These are phyloP conservation scores for Spergularia bocconei DNA, from an alignment of 148 eudicot species.

Conservation along the genomic window DNA sequence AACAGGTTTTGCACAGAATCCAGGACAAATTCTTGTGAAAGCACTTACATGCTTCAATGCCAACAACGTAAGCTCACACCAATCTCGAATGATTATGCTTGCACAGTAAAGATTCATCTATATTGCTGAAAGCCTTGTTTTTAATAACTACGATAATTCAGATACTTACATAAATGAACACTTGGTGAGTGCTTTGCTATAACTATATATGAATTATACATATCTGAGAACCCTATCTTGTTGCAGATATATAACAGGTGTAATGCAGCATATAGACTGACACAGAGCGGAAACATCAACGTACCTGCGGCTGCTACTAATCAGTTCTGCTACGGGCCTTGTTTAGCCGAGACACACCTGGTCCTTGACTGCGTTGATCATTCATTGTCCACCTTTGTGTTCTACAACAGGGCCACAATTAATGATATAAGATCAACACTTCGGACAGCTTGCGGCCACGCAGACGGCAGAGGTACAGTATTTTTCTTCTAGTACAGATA, in stretches of 20 bases:
- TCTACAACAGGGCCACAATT: slow-evolving; percentile 55
- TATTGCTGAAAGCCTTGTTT: too few species aligned
- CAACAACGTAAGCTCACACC: slow-evolving; percentile 33
- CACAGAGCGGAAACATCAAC: slow-evolving; percentile 48
- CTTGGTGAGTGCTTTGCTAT: too few species aligned
- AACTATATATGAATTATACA: too few species aligned
- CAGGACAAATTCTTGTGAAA: slow-evolving; percentile 26
- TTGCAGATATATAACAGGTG: slow-evolving; percentile 52
- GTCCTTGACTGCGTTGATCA: slow-evolving; percentile 48
- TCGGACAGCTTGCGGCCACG: slow-evolving; percentile 44
- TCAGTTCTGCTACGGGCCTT: slow-evolving; percentile 55
- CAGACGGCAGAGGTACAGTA: slow-evolving; percentile 36
- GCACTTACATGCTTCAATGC: slow-evolving; percentile 46
- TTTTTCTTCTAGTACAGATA: not conserved
- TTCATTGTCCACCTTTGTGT: slow-evolving; percentile 35
- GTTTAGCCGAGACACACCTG: slow-evolving; percentile 44
- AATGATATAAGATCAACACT: slow-evolving; percentile 33
- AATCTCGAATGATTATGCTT: not conserved
- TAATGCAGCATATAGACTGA: slow-evolving; percentile 42
- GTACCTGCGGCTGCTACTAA: slow-evolving; percentile 48
- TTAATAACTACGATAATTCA: too few species aligned
- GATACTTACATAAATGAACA: not conserved
- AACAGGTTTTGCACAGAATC: slow-evolving; percentile 36
- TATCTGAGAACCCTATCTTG: not conserved
- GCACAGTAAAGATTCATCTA: not conserved